Base-by-base conservation (phyloP, 108 stramenopile species). In the Cyclotella distinguenda region DNA sequence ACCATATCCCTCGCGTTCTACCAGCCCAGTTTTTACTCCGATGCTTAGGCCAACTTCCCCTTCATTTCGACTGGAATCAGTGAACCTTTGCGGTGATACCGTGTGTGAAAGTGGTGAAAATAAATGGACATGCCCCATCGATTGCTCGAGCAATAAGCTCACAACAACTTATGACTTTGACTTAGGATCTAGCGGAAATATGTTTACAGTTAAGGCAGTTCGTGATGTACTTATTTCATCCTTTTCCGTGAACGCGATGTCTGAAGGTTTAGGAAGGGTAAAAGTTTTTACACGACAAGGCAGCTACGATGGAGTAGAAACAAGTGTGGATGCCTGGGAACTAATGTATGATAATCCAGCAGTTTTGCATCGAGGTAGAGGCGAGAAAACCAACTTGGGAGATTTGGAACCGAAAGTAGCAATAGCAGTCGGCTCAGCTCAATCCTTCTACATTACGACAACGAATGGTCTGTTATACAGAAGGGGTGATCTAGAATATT, bases 361-460 rank as follows among this genome's bases (percentile, higher is more conserved):
- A 13, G 46, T 68, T 6, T 50, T 27, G 2, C 67, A 68, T 40
- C 39, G 26, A 40, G 32, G 67, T 2, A 58, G 67, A 47, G 67
- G 67, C 15, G 15, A 31, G n/a, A 26, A 10, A 18, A 68, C 67
- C n/a, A 28, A 35, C 11, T 18, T 68, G 30, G 67, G 56, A 6
- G 57, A 46, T 6, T 55, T 68, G 2, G n/a, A 55, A 0, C n/a
- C 13, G 21, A 31, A 12, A 25, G 46, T 68, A 12, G 7, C 19
- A 2, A 45, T 68, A 33, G 0, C 46, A n/a, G 40, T 16, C 16
- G 67, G 46, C 27, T 13, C 34, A 15, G 50, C 34, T 6, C 55
- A 68, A 40, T 68, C 67, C 11, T 68, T 68, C 23, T 68, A 53
- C 52, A 47, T 68, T 4, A 58, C 67, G 10, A 58, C 67, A 27